These are phyloP conservation scores for Aureobasidium uvarum DNA, from an alignment of 2,329 filamentous ascomycete genomes.

Conservation along the genomic window DNA sequence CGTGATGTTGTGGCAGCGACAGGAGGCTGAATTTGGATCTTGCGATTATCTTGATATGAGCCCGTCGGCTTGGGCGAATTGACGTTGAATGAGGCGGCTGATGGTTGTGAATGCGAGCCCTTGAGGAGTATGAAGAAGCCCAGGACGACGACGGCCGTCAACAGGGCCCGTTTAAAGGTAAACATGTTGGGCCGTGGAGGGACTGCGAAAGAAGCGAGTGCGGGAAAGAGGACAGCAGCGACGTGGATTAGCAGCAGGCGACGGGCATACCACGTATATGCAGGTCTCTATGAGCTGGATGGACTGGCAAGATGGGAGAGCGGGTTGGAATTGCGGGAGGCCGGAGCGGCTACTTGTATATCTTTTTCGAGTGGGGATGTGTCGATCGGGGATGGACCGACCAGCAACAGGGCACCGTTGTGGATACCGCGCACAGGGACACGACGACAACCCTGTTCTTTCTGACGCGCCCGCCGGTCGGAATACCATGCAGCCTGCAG, in stretches of 20 bases:
- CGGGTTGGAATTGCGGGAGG: constrained; percentile 1
- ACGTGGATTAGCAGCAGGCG: constrained; percentile 20
- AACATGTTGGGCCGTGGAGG: constrained; percentile 58
- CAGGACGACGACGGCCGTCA: constrained; percentile 67
- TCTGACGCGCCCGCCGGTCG: not conserved
- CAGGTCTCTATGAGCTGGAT: constrained; percentile 22
- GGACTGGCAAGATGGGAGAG: not conserved
- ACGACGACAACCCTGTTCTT: constrained; percentile 20
- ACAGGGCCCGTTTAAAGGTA: constrained; percentile 71
- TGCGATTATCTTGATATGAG: constrained; percentile 39
- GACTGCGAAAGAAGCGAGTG: not conserved
- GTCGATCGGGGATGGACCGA: constrained; percentile 22
- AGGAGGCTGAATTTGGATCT: constrained; percentile 33
- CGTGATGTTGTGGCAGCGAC: constrained; percentile 21
- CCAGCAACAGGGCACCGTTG: not conserved
- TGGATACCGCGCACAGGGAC: constrained; percentile 19
- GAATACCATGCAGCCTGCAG: constrained; percentile 8
- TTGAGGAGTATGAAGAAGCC: constrained; percentile 68
- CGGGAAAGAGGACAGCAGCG: not conserved
- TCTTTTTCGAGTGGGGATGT: constrained; percentile 8
- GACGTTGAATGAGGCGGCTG: constrained; percentile 30
- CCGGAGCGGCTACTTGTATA: constrained; percentile 20
- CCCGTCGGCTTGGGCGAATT: constrained; percentile 42
- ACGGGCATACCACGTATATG: constrained; percentile 22
- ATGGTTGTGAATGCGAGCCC: constrained; percentile 51